Evolutionary conservation across 371 early-diverging fungal species (phyloP), one percentile per base, ranked within the genome.

Genomic region (Thermomucor indicae-seudaticae): DNA sequence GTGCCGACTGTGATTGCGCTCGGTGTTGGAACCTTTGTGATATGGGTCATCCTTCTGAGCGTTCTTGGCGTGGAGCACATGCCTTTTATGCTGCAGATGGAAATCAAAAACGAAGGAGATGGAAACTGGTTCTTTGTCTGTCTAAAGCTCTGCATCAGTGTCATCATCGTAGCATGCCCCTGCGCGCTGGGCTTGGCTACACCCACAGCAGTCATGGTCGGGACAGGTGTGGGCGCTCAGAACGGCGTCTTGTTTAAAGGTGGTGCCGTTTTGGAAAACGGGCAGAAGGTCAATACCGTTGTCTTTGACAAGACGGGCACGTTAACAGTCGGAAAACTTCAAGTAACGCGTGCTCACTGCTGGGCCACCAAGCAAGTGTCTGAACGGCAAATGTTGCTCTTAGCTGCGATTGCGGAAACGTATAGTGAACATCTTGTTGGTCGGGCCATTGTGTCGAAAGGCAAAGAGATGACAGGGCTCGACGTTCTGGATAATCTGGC

Each of bases 251-350:
- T 94, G 40, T 92, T 94, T 68, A 94, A 94, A 60, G 86, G 90
- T 20, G 93, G 90, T 4, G 80, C 67, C 23, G 82, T 93, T 8
- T 64, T 97, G 41, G 96, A 95, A 58, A 80, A 79, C 2, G 93
- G 92, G 3, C 81, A 88, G 47, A 72, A 70, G 30, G 74, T 97
- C 12, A 89, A 86, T 53, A 91, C 86, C 47, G 72, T 96, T 0
- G 84, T 96, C 22, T 96, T 98, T 69, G 97, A 98, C 72, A 98
- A 98, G 73, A 98, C 97, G 2, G 98, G 97, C 30, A 98, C 97
- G 0, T 60, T 98, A 37, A 98, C 98, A 11, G 51, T 65, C 4
- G 97, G 97, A 34, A 81, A 88, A 48, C 65, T 96, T 49, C 64
- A 80, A 11, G 92, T 97, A 3, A 84, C 86, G 0, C 62, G 72